These are phyloP conservation scores for Sisymbrium irio DNA, from an alignment of 345 rosid genomes.

Conservation along the genomic window DNA sequence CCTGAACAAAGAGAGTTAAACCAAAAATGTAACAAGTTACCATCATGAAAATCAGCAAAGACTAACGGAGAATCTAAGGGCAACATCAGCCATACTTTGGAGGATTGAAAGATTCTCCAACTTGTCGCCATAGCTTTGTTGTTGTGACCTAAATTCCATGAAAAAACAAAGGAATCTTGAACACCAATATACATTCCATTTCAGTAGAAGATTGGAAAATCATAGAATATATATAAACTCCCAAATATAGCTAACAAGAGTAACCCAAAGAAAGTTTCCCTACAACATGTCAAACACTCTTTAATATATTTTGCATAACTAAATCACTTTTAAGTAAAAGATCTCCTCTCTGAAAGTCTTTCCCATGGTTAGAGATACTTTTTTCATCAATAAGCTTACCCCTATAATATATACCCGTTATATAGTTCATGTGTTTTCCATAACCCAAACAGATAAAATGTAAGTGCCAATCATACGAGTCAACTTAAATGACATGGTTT, in stretches of 20 bases:
- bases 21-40: constrained; percentile 4
- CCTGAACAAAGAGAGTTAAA: constrained; percentile 43
- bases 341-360: neutral
- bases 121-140: constrained; percentile 78
- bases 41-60: neutral
- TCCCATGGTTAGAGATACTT: neutral
- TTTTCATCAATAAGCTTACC: neutral
- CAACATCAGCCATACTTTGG: constrained; percentile 62
- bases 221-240: neutral
- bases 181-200: constrained; percentile 10
- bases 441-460: neutral
- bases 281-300: constrained; percentile 13
- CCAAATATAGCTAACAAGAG: neutral
- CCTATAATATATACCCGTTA: neutral
- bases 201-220: constrained; percentile 3
- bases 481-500: constrained; percentile 12
- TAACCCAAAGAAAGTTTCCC: constrained; percentile 2
- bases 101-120: constrained; percentile 90
- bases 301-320: neutral
- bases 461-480: neutral
- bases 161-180: constrained; percentile 3
- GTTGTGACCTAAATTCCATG: constrained; percentile 66
- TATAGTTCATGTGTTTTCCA: constrained; percentile 9
- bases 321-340: neutral
- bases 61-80: constrained; percentile 7